A percentile compares a stretch with the other conserved stretches of the same genome.
phyloP scores from a whole-genome alignment of 768 basidiomycete genomes.

The Polyporus arcularius region DNA sequence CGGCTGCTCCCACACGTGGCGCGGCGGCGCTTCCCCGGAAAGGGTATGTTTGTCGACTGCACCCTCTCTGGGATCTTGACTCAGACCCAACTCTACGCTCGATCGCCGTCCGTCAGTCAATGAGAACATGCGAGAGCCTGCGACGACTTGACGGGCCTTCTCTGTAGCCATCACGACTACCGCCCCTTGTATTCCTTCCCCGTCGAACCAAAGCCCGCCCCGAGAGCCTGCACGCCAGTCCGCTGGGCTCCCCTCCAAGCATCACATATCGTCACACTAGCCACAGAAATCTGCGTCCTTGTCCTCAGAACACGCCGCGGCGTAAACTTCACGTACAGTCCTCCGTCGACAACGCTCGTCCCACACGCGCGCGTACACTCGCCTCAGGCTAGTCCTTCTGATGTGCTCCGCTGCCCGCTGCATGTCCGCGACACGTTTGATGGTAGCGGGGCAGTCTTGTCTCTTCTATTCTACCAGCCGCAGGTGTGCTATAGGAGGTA shows the following conservation, averaged over 20 bases:
- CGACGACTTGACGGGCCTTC: background rate
- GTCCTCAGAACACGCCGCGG: constrained; percentile 4
- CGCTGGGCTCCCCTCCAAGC: constrained; percentile 1
- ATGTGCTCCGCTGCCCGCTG: background rate
- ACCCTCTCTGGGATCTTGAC: constrained; percentile 15
- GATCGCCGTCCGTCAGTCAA: background rate
- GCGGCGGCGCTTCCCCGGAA: constrained; percentile 7
- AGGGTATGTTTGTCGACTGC: constrained; percentile 20
- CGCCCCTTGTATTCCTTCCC: constrained; percentile 15
- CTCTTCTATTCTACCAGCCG: background rate
- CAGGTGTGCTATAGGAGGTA: too few relatives aligned
- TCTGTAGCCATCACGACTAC: constrained; percentile 17
- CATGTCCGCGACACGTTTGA: constrained; percentile 9
- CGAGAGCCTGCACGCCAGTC: background rate
- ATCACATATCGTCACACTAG: background rate
- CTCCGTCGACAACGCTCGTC: background rate
- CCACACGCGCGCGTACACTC: background rate
- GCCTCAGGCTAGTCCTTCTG: constrained; percentile 9
- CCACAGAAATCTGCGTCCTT: constrained; percentile 5
- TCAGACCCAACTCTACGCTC: constrained; percentile 4
- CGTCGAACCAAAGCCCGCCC: background rate
- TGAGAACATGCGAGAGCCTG: background rate
- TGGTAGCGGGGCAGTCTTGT: background rate
- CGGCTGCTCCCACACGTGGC: constrained; percentile 19
- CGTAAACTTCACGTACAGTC: background rate